Base-by-base conservation (phyloP, 1,284 basidiomycete species). In the Ceratobasidium sp. region DNA sequence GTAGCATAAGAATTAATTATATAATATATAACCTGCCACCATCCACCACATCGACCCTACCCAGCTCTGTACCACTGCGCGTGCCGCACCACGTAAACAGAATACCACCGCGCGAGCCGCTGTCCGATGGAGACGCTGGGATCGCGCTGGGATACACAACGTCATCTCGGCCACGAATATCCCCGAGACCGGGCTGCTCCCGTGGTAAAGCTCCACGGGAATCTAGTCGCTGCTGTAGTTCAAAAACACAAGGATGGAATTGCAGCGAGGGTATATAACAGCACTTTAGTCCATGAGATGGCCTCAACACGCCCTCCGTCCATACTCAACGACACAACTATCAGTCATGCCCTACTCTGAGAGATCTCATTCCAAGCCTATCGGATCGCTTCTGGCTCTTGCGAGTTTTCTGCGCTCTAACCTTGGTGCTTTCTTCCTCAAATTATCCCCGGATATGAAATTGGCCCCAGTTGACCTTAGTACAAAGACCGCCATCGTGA, bases 401-500 rank as follows among this genome's bases (percentile, higher is more conserved):
- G 41, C 69, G 53, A 71, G 65, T 62, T 67, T 67, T 57, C 48
- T 72, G 12, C 41, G 55, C 23, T 53, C 57, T 12, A 45, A 39
- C 43, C 43, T 45, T 12, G 26, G 72, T 52, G 72, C 72, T 57
- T 53, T 62, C n/a, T 36, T 50, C 9, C 67, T n/a, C 9, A 4
- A 18, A 18, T 18, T 45, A 3, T 45, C 43, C 18, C 3, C 43
- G 4, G 43, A 45, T 18, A 45, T 74, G 32, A n/a, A 21, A 45
- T 26, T 74, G n/a, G 61, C 70, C 32, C 45, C 16, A 9, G 57
- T 30, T 26, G 73, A 74, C 58, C 69, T 75, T 16, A 26, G 30
- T 18, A 72, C 72, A 23, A 75, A 75, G 43, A 46, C 58, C 4
- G 72, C 57, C 4, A 45, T 75, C 30, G 61, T 74, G 21, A 75